phyloP scores from a whole-genome alignment of 495 filamentous ascomycete species.

The Podospora pseudoanserina region DNA sequence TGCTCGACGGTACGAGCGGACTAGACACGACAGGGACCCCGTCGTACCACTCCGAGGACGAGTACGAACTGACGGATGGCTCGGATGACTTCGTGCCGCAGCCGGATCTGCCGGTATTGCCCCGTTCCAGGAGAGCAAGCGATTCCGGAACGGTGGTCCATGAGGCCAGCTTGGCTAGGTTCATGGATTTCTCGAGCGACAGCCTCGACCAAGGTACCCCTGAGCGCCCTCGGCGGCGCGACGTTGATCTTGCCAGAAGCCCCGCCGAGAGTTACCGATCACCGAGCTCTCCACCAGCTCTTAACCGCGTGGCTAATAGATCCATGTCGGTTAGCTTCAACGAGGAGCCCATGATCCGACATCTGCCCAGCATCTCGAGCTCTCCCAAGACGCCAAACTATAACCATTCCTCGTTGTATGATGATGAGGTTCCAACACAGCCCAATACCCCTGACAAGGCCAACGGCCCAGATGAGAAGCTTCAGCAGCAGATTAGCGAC shows the following conservation, averaged over 20 bases:
- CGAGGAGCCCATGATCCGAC: conserved; percentile 38
- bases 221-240: conserved; percentile 34
- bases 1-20: neutral
- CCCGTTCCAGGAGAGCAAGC: conserved; percentile 32
- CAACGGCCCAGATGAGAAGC: conserved; percentile 54
- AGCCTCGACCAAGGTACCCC: conserved; percentile 30
- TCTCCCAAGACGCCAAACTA: conserved; percentile 25
- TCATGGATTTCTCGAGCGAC: conserved; percentile 32
- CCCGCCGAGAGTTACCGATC: conserved; percentile 38
- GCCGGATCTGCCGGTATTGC: conserved; percentile 20
- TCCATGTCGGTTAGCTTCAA: conserved; percentile 45
- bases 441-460: conserved; percentile 33
- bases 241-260: conserved; percentile 19
- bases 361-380: conserved; percentile 32
- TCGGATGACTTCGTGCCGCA: conserved; percentile 18
- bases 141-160: conserved; percentile 40
- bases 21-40: neutral
- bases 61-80: conserved; percentile 22
- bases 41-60: conserved; percentile 11
- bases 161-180: conserved; percentile 24
- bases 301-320: conserved; percentile 35
- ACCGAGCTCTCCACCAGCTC: conserved; percentile 40
- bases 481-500: conserved; percentile 81
- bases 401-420: conserved; percentile 16
- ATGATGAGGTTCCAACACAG: conserved; percentile 33